phyloP scores from a whole-genome alignment of 148 eudicot genomes.

The Arbutus unedo region DNA sequence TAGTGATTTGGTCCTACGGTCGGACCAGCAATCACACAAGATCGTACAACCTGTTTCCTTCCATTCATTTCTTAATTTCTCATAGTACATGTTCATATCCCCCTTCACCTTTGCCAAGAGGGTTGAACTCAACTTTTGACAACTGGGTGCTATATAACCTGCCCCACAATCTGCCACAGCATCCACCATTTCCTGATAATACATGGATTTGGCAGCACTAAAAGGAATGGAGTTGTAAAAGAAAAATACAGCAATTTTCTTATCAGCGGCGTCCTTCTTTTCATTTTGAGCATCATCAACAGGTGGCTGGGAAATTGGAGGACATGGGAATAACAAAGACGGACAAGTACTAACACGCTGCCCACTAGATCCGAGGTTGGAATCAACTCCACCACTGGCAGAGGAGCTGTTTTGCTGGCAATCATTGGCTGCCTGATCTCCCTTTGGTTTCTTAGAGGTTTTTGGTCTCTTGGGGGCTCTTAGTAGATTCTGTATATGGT shows the following conservation, averaged over 20 bases:
- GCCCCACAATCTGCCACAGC: conserved; percentile 38
- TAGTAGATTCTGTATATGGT: conserved; percentile 33
- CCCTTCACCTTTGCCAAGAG: conserved; percentile 33
- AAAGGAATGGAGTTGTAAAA: conserved; percentile 35
- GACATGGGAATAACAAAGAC: conserved; percentile 21
- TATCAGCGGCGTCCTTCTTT: conserved; percentile 36
- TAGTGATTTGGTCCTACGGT: conserved; percentile 23
- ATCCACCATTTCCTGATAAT: conserved; percentile 41
- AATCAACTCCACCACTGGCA: conserved; percentile 31
- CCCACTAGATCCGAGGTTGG: conserved; percentile 25
- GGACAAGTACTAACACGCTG: conserved; percentile 28
- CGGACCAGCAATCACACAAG: conserved; percentile 33
- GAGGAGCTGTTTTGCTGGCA: conserved; percentile 35
- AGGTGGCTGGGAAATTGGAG: conserved; percentile 24
- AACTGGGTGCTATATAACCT: conserved; percentile 36
- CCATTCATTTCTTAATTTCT: conserved; percentile 32
- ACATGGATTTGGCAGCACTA: conserved; percentile 33
- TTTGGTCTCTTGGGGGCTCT: conserved; percentile 37
- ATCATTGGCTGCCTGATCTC: conserved; percentile 25
- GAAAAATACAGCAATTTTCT: conserved; percentile 38
- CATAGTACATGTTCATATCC: conserved; percentile 21
- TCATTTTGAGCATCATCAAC: conserved; percentile 25
- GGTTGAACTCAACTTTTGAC: conserved; percentile 25
- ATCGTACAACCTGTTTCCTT: conserved; percentile 42
- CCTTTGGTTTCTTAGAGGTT: conserved; percentile 26